These are phyloP conservation scores for Vitis hybrid DNA, from an alignment of 177 flowering plant species.

Conservation along the genomic window DNA sequence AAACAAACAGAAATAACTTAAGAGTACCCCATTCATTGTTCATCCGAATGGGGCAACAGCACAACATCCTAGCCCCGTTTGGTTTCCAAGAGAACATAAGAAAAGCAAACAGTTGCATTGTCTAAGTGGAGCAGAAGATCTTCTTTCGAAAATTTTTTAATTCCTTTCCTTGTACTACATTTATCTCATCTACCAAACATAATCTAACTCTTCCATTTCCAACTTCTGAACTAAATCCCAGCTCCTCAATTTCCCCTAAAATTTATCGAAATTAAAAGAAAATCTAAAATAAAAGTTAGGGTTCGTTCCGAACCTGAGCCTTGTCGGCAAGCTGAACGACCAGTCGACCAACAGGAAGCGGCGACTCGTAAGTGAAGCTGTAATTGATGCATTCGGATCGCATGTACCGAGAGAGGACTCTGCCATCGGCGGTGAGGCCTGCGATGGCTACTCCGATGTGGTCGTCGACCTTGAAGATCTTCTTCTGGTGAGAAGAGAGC, in stretches of 20 bases:
- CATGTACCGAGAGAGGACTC: conserved; percentile 84
- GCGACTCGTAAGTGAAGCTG: conserved; percentile 75
- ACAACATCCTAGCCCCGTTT: background rate
- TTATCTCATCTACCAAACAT: too few relatives aligned
- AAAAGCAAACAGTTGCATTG: background rate
- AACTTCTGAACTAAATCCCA: background rate
- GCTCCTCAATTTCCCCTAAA: too few relatives aligned
- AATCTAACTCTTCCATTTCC: background rate
- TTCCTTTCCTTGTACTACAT: too few relatives aligned
- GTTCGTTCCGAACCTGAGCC: conserved; percentile 68
- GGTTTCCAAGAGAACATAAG: background rate
- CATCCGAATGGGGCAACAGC: background rate
- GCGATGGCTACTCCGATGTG: conserved; percentile 97
- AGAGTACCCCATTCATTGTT: too few relatives aligned
- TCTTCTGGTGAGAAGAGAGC: conserved; percentile 94
- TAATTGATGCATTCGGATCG: conserved; percentile 83
- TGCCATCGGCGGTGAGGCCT: conserved; percentile 95
- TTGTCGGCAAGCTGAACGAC: conserved; percentile 98
- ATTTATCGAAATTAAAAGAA: background rate
- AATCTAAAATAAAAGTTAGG: conserved; percentile 6
- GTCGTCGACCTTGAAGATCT: conserved; percentile 97
- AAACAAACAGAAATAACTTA: too few relatives aligned
- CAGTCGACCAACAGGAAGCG: conserved; percentile 88
- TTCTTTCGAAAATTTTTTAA: too few relatives aligned
- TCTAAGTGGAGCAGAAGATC: too few relatives aligned